Evolutionary conservation across 106 monocot genomes (phyloP), one percentile per base, ranked within the genome.

Genomic region (Chionographis japonica): DNA sequence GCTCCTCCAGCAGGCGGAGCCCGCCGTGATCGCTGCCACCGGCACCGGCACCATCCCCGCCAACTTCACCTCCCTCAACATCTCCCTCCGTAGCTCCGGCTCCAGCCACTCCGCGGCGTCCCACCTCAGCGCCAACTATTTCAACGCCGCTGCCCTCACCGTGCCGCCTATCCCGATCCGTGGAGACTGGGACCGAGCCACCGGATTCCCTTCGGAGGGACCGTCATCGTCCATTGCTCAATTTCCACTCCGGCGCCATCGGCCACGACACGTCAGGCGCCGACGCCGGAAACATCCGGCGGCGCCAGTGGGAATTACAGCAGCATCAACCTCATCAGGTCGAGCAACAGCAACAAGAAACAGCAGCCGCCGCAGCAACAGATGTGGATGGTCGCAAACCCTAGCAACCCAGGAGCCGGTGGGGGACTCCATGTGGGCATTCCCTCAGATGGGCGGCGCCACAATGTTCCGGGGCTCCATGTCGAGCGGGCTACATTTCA

Each of bases 11-110:
- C 92, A 92, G 57, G 92, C 92, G 3, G 92, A 92, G 72, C 92
- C 92, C 3, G 82, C 92, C 13, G 88, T 92, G 46, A 80, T 92
- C 51, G 92, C 92, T 3, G 92, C 92, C 65, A 92, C 92, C 11
- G 92, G 92, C 53, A 92, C 88, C 14, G 92, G 92, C 68, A 92
- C 92, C 66, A 92, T 92, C 19, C 92, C 92, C 12, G 88, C 92
- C 63, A 92, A 92, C 82, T 92, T 88, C 82, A 85, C 88, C 36
- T 92, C 92, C 35, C 78, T 92, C 62, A 92, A 92, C 70, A 92
- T 92, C 68, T 92, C 92, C 46, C 76, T 92, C 66, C 81, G 88
- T 40, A 72, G 81, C 68, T 85, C 94, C 13, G 78, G 81, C 8
- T 84, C 84, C 37, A 58, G 71, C 42, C 11, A 81, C 50, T 84